A percentile compares a stretch with the other conserved stretches of the same genome.
phyloP scores from a whole-genome alignment of 208 protist genomes.

The Trypanosoma cruzi region DNA sequence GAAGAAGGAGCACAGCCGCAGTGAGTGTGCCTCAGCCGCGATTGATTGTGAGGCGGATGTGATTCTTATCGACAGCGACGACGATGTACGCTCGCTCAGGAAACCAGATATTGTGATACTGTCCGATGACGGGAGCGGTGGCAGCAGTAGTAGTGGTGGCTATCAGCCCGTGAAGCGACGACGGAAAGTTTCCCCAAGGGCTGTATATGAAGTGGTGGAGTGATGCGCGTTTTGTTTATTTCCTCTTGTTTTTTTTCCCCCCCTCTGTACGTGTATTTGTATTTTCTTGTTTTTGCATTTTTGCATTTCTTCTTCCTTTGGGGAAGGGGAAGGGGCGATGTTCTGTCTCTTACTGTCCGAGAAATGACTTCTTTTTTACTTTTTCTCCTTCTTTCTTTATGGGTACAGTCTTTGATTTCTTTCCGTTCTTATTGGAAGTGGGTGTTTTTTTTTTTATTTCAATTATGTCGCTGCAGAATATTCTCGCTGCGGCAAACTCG shows the following conservation, averaged over 20 bases:
- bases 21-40: background rate
- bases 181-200: background rate
- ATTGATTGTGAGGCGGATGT: conserved; percentile 1
- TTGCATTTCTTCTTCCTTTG: too few relatives aligned
- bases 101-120: conserved; percentile 12
- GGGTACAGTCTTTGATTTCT: too few relatives aligned
- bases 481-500: background rate
- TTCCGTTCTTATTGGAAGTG: background rate
- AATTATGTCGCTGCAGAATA: background rate
- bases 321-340: too few relatives aligned
- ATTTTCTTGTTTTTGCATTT: background rate
- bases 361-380: too few relatives aligned
- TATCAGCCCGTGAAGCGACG: background rate
- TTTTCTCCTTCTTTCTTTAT: background rate
- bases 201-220: conserved; percentile 18
- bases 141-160: background rate
- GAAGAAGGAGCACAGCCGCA: background rate
- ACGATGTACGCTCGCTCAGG: background rate
- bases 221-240: too few relatives aligned
- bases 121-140: background rate
- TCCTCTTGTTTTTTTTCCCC: too few relatives aligned
- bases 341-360: background rate
- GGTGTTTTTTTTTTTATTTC: background rate
- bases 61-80: conserved; percentile 26
- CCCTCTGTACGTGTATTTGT: too few relatives aligned